Evolutionary conservation across 129 eudicot genomes (phyloP), one percentile per base, ranked within the genome.

Genomic region (Chrysanthemum makinoi): DNA sequence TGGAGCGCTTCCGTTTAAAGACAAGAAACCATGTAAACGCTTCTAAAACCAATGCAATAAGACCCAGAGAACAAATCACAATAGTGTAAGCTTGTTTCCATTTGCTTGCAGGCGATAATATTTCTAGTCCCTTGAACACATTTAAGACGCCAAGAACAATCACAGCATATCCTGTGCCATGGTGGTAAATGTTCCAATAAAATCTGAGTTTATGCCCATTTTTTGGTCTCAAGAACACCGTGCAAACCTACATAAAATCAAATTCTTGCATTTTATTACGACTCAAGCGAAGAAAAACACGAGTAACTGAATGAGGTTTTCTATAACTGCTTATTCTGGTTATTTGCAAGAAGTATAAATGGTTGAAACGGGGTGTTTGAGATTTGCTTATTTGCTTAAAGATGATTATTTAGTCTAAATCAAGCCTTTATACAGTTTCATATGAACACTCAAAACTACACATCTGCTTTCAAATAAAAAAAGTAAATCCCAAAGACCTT

Each of bases 171-270:
- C 96, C 97, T 46, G 83, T 24, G 49, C 87, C 80, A 58, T 86
- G 96, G 73, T 91, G 97, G 84, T 88, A 91, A 70, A 91, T 75
- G 18, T 86, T 91, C 97, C 97, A 91, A 80, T 86, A 84, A 52
- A 84, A 69, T 79, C 97, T 76, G 54, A 60, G 63, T 73, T 85
- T 88, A 82, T 91, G 96, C 30, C 82, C 96, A 75, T 82, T 84
- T 28, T 83, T 80, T 0, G 97, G 97, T 59, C 97, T 79, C 81
- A 91, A 65, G 57, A 91, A 80, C 89, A 91, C 78, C 8, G 96
- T 95, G 62, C 85, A 79, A 14, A 91, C 80, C 97, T 91, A 56
- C 1, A 18, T 12, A 17, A 61, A 75, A 52, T 54, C 75, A 70
- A 44, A 67, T 2, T 19, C 26, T 35, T 9, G 48, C 11, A 1